A percentile compares a stretch with the other conserved stretches of the same genome.
Evolutionary conservation across 2,329 filamentous ascomycete genomes (phyloP).

Genomic region (Xylaria polymorpha): DNA sequence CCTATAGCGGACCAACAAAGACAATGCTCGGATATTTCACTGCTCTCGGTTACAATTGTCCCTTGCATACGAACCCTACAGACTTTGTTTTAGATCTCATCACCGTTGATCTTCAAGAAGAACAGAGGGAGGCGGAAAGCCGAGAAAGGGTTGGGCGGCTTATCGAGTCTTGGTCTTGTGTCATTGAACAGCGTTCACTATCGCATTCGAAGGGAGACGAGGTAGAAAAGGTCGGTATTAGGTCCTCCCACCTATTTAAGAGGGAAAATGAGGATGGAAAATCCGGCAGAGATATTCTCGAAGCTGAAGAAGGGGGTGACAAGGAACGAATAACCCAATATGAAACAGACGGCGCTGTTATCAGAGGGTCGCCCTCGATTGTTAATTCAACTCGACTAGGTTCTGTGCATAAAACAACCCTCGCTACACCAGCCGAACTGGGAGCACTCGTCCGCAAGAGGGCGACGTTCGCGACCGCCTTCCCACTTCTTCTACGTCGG

Average conservation of each 20-base stretch:
- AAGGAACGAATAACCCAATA: not conserved
- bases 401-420: slow-evolving; percentile 50
- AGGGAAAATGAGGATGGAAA: not conserved
- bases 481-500: slow-evolving; percentile 75
- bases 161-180: slow-evolving; percentile 66
- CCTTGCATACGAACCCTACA: slow-evolving; percentile 77
- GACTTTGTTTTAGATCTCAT: slow-evolving; percentile 83
- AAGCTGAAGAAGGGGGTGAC: not conserved
- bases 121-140: slow-evolving; percentile 69
- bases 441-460: slow-evolving; percentile 74
- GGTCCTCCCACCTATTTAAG: not conserved
- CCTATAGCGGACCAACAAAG: slow-evolving; percentile 72
- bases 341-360: slow-evolving; percentile 30
- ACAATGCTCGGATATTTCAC: slow-evolving; percentile 75
- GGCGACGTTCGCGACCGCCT: slow-evolving; percentile 70
- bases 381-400: slow-evolving; percentile 53
- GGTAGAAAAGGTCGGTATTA: slow-evolving; percentile 4
- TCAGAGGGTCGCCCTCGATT: slow-evolving; percentile 36
- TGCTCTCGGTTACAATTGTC: slow-evolving; percentile 70
- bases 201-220: not conserved
- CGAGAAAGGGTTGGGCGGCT: slow-evolving; percentile 70
- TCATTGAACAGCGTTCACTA: slow-evolving; percentile 9
- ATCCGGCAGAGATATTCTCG: not conserved
- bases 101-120: slow-evolving; percentile 78
- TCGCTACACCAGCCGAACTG: slow-evolving; percentile 77